Percentiles rank a stretch among this genome's conserved stretches.
Evolutionary conservation across 2,329 filamentous ascomycete genomes (phyloP).

Genomic region (Fusarium austroafricanum): DNA sequence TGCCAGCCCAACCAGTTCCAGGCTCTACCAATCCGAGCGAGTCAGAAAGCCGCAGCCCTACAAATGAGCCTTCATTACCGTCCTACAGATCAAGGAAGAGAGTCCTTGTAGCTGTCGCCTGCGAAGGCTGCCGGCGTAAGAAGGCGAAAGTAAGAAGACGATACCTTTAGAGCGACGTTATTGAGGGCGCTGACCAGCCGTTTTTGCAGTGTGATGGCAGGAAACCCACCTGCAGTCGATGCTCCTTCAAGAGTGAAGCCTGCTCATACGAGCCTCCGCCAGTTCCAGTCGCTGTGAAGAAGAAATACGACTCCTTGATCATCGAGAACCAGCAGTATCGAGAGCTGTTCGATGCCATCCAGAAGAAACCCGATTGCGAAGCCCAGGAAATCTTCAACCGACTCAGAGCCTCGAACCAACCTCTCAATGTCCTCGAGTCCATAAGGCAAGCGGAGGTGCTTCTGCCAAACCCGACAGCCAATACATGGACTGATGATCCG

Average conservation of each 20-base stretch:
- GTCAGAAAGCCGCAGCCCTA: background rate
- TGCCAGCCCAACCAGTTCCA: slow-evolving; percentile 8
- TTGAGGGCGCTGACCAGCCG: background rate
- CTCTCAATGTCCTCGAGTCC: slow-evolving; percentile 1
- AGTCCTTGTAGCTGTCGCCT: slow-evolving; percentile 14
- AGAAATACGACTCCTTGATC: slow-evolving; percentile 13
- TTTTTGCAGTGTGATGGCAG: slow-evolving; percentile 17
- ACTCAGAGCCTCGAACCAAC: slow-evolving; percentile 7
- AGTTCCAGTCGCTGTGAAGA: slow-evolving; percentile 10
- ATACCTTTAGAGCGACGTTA: background rate
- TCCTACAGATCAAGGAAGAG: slow-evolving; percentile 3
- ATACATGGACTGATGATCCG: background rate
- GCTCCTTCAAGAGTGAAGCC: slow-evolving; percentile 6
- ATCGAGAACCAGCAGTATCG: slow-evolving; percentile 22
- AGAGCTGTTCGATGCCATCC: slow-evolving; percentile 21
- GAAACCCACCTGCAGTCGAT: slow-evolving; percentile 16
- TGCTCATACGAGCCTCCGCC: slow-evolving; percentile 9
- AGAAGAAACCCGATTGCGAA: slow-evolving; percentile 8
- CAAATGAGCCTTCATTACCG: background rate
- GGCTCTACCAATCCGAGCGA: background rate
- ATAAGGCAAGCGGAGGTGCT: slow-evolving; percentile 17
- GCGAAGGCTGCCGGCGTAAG: slow-evolving; percentile 20
- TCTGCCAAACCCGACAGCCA: background rate
- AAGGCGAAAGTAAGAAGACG: slow-evolving; percentile 12
- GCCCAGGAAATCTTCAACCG: slow-evolving; percentile 16